These are phyloP conservation scores for Calonectria honghensis DNA, from an alignment of 2,329 filamentous ascomycete genomes.

Conservation along the genomic window DNA sequence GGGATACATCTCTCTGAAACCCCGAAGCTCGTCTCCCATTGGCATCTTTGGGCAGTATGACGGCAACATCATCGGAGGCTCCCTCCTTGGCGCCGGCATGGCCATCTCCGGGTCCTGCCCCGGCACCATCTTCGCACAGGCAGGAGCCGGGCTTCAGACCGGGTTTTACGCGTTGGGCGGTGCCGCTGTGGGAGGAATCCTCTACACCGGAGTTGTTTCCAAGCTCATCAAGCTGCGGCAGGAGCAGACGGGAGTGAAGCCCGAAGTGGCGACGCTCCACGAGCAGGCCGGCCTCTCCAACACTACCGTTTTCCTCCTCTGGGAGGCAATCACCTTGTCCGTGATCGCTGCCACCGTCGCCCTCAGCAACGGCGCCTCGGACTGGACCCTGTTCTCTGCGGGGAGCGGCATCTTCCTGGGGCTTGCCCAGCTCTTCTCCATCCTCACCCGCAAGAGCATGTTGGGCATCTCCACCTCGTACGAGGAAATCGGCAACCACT, in stretches of 20 bases:
- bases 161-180: conserved; percentile 73
- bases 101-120: conserved; percentile 79
- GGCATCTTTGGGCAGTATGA: conserved; percentile 74
- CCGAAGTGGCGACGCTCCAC: conserved; percentile 60
- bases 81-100: conserved; percentile 79
- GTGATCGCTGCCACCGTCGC: conserved; percentile 62
- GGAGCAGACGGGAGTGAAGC: conserved; percentile 51
- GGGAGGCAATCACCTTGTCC: conserved; percentile 65
- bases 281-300: conserved; percentile 64
- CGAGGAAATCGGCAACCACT: conserved; percentile 75
- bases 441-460: conserved; percentile 71
- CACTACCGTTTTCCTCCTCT: conserved; percentile 60
- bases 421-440: conserved; percentile 73
- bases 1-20: conserved; percentile 65
- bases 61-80: conserved; percentile 79
- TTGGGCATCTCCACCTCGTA: conserved; percentile 78
- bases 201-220: conserved; percentile 68
- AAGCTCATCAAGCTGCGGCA: conserved; percentile 57
- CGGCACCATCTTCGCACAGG: conserved; percentile 78
- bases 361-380: conserved; percentile 50
- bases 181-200: conserved; percentile 72
- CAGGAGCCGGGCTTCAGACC: conserved; percentile 71
- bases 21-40: conserved; percentile 71
- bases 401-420: conserved; percentile 77
- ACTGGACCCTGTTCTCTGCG: conserved; percentile 63